These are phyloP conservation scores for Sideroxylon spinosum DNA, from an alignment of 179 eudicot species.

Conservation along the genomic window DNA sequence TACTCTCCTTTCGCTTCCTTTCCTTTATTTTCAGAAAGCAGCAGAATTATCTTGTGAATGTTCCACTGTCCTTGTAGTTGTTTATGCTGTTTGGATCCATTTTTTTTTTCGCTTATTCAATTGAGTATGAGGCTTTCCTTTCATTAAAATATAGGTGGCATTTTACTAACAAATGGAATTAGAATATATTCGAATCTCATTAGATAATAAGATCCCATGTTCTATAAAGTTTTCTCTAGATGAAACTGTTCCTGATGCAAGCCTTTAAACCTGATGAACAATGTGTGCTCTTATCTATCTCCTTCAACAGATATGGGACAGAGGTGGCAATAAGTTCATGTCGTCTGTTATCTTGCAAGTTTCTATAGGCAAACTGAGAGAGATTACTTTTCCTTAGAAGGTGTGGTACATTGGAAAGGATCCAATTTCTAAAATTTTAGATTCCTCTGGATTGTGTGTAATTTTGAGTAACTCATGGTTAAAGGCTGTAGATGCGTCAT, in stretches of 20 bases:
- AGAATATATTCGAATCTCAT: not conserved
- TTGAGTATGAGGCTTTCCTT: not conserved
- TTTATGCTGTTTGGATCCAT: not conserved
- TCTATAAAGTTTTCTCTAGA: not conserved
- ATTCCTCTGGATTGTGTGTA: constrained; percentile 8
- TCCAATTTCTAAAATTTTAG: not conserved
- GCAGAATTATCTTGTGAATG: not conserved
- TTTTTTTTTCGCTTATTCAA: not conserved
- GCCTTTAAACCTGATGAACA: not conserved
- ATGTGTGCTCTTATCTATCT: not conserved
- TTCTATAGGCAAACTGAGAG: not conserved
- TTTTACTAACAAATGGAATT: not conserved
- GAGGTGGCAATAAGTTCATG: not conserved
- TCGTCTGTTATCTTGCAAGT: not conserved
- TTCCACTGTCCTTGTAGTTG: not conserved
- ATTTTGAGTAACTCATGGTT: not conserved
- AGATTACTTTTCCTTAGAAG: not conserved
- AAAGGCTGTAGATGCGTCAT: not conserved
- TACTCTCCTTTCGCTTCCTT: not conserved
- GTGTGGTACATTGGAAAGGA: not conserved
- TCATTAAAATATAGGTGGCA: not conserved
- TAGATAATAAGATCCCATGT: not conserved
- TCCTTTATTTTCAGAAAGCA: too few species aligned
- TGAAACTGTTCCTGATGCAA: constrained; percentile 4
- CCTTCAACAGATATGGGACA: not conserved